Evolutionary conservation across 805 yeast genomes (phyloP), one percentile per base, ranked within the genome.

Genomic region (Yarrowia keelungensis): DNA sequence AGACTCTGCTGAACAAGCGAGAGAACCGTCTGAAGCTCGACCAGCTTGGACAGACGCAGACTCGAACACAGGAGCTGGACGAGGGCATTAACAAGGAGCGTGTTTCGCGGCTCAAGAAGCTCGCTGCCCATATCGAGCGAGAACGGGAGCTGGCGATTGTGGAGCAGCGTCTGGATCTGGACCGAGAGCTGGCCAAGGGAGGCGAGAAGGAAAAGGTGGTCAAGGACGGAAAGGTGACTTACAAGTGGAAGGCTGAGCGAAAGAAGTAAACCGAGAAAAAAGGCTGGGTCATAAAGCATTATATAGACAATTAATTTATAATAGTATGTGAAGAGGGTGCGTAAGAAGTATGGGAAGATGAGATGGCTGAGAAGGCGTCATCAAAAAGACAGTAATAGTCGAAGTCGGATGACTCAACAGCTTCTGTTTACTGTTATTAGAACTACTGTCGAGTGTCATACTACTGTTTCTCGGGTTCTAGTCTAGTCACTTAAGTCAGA

Each of bases 101-200:
- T 71, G 67, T 62, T 68, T 75, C 77, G 89, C 86, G 86, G 72
- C 86, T 83, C 71, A 83, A 86, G 72, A 78, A 84, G 50, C 80
- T 91, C 67, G 85, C 90, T 75, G 83, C 82, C 69, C 85, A 92
- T 69, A 77, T 91, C 74, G 88, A 89, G 72, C 85, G 97, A 73
- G 90, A 87, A 71, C 79, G 82, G 67, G 86, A 92, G 77, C 82
- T 94, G 72, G 81, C 82, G 64, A 84, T 84, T 64, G 90, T 94
- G 16, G 89, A 91, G 74, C 83, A 83, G 50, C 85, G 87, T 74
- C 87, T 93, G 87, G 90, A 89, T 69, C 74, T 85, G 69, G 96
- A 92, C 74, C 86, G 90, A 71, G 97, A 93, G 75, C 83, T 92
- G 68, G 92, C 94, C 97, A 91, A 91, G 77, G 89, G 88, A 72